These are phyloP conservation scores for Rhodofomes roseus DNA, from an alignment of 1,284 basidiomycete genomes.

Conservation along the genomic window DNA sequence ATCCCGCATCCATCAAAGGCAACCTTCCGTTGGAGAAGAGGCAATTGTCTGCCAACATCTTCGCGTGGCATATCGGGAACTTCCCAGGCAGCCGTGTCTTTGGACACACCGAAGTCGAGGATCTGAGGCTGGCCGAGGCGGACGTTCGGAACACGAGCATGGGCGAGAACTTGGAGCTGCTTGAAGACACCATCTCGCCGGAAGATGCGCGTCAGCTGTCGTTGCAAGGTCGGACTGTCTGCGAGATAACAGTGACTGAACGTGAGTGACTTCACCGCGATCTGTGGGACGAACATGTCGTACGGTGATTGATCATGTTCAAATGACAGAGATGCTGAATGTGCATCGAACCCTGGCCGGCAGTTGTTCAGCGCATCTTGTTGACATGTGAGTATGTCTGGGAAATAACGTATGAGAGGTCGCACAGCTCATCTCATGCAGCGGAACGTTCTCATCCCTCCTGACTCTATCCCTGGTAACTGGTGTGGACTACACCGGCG, in stretches of 20 bases:
- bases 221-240: conserved; percentile 21
- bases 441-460: conserved; percentile 22
- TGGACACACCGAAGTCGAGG: conserved; percentile 15
- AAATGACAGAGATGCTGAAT: conserved; percentile 25
- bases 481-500: conserved; percentile 19
- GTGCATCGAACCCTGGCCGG: conserved; percentile 24
- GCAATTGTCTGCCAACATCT: conserved; percentile 21
- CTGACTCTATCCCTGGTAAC: conserved; percentile 18
- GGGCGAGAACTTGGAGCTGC: background rate
- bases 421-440: background rate
- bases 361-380: conserved; percentile 18
- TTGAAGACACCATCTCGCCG: conserved; percentile 1
- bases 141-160: conserved; percentile 11
- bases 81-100: conserved; percentile 21
- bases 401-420: background rate
- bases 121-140: conserved; percentile 21
- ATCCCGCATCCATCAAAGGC: conserved; percentile 19
- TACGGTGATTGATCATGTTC: background rate
- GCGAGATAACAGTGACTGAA: conserved; percentile 22
- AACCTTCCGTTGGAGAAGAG: conserved; percentile 21
- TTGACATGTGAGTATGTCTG: conserved; percentile 23
- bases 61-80: conserved; percentile 24
- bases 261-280: conserved; percentile 12
- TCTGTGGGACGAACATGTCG: background rate
- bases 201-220: conserved; percentile 1